Conservation (phyloP, 805 yeast species). For the Ogataea degrootiae region DNA sequence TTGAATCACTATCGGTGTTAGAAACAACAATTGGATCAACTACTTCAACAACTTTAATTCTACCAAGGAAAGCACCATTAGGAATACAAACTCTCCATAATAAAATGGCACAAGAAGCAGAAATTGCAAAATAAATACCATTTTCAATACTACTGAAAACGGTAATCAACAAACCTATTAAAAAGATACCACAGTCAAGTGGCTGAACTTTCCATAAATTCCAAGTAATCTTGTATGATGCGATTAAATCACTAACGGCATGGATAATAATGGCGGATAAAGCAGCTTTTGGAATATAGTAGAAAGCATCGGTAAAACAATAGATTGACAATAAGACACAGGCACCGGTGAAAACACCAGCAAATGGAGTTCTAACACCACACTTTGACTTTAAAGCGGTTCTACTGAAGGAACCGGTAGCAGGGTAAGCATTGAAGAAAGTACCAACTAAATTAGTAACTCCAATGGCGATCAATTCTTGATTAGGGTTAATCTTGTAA, state of each 20-base stretch:
- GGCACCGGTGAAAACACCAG: constrained; percentile 85
- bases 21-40: constrained; percentile 49
- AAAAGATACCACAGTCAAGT: constrained; percentile 65
- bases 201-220: constrained; percentile 72
- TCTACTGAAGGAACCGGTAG: constrained; percentile 93
- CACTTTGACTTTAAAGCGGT: constrained; percentile 92
- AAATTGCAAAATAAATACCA: constrained; percentile 87
- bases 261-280: constrained; percentile 86
- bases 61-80: constrained; percentile 76
- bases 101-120: constrained; percentile 73
- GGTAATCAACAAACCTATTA: constrained; percentile 68
- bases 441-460: constrained; percentile 87
- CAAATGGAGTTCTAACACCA: constrained; percentile 91
- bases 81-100: constrained; percentile 77
- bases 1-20: not conserved
- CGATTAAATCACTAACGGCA: constrained; percentile 82
- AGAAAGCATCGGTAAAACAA: constrained; percentile 77
- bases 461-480: constrained; percentile 91
- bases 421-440: constrained; percentile 89
- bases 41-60: constrained; percentile 68
- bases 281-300: constrained; percentile 86
- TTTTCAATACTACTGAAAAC: constrained; percentile 77
- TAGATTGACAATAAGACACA: constrained; percentile 86
- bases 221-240: constrained; percentile 63
- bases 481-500: constrained; percentile 87